phyloP scores from a whole-genome alignment of 495 filamentous ascomycete genomes.

The Immersiella caudata region DNA sequence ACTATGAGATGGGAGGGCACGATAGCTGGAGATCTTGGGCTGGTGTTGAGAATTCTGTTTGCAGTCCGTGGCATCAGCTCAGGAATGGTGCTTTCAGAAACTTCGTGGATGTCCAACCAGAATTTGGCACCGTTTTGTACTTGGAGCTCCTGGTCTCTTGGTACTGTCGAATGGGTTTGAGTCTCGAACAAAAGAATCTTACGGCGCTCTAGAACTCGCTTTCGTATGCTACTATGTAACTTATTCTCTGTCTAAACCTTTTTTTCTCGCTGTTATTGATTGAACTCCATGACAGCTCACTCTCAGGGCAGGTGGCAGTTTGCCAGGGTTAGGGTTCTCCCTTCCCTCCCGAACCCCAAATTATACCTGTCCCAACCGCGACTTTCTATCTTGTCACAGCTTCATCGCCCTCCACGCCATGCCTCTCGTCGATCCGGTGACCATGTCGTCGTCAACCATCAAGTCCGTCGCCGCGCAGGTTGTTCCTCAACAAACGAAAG shows the following conservation, averaged over 20 bases:
- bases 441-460: constrained; percentile 32
- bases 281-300: neutral
- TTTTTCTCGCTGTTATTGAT: neutral
- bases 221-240: too few species aligned
- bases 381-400: constrained; percentile 3
- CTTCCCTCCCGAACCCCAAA: constrained; percentile 8
- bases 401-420: constrained; percentile 22
- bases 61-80: neutral
- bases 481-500: constrained; percentile 15
- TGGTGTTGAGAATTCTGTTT: neutral
- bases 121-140: too few species aligned
- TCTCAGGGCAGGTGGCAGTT: too few species aligned
- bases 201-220: too few species aligned
- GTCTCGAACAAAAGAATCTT: too few species aligned
- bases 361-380: constrained; percentile 2
- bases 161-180: too few species aligned
- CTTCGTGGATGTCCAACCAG: too few species aligned
- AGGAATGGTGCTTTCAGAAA: too few species aligned
- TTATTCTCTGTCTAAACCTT: too few species aligned
- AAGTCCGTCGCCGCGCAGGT: constrained; percentile 23
- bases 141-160: too few species aligned
- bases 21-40: neutral
- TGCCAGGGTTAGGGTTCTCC: constrained; percentile 32
- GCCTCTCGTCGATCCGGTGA: constrained; percentile 40
- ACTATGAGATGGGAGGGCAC: neutral